Evolutionary conservation across 2,329 filamentous ascomycete species (phyloP).

Genomic region (Mycosphaerella sp.): DNA sequence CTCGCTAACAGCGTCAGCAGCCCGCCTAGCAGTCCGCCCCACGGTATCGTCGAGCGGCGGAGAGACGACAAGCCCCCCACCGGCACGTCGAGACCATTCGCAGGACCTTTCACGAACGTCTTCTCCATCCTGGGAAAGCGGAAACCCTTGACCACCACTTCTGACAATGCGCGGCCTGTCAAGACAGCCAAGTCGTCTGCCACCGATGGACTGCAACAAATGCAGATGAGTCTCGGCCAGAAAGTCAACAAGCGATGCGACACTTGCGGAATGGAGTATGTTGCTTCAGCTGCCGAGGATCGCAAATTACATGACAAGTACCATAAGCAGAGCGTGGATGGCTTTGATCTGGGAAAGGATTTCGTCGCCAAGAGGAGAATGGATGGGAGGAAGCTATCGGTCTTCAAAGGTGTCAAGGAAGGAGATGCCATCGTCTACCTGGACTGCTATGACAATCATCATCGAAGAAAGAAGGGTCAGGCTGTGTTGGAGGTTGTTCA

Average conservation of each 20-base stretch:
- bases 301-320: constrained; percentile 58
- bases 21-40: constrained; percentile 49
- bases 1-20: constrained; percentile 33
- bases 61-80: constrained; percentile 1
- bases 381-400: not conserved
- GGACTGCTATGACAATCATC: constrained; percentile 48
- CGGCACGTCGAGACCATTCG: constrained; percentile 28
- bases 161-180: constrained; percentile 32
- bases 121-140: constrained; percentile 32
- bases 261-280: constrained; percentile 61
- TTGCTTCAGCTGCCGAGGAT: constrained; percentile 56
- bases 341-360: constrained; percentile 55
- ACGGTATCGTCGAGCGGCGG: constrained; percentile 33
- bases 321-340: constrained; percentile 56
- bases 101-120: constrained; percentile 25
- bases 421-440: constrained; percentile 53
- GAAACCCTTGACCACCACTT: constrained; percentile 23
- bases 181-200: constrained; percentile 31
- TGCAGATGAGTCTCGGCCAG: constrained; percentile 55
- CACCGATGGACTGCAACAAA: constrained; percentile 47
- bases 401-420: constrained; percentile 23
- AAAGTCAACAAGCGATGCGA: constrained; percentile 53
- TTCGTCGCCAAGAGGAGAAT: constrained; percentile 42
- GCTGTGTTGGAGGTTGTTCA: constrained; percentile 55
- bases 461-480: constrained; percentile 51